Base-by-base conservation (phyloP, 2,329 filamentous ascomycete species). In the Trematosphaeria pertusa region DNA sequence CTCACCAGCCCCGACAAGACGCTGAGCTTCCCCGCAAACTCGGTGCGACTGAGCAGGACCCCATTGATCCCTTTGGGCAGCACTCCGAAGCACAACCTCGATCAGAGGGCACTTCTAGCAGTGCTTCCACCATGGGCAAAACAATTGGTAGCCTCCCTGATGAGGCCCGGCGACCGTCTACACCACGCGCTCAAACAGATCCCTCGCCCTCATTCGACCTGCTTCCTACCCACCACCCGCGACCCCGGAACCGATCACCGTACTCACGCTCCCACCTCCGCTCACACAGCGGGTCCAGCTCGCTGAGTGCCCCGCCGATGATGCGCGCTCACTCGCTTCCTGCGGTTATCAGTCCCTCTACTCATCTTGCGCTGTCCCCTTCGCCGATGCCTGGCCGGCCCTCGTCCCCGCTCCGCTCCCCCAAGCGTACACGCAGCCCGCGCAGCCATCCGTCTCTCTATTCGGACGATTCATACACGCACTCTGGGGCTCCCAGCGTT, bases 241-340 rank as follows among this genome's bases (percentile, higher is more conserved):
- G 65, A 46, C 68, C 70, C 40, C 72, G 75, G 42, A 79, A 76
- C 58, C 70, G 73, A 20, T 77, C 75, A n/a, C 75, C 76, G 24
- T 79, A 78, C 57, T 69, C 73, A 21, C 69, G 75, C 44, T 64
- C 64, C 24, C 77, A 79, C 61, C 61, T 78, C 17, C 75, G 76
- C 46, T 77, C 75, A 5, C 69, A 74, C 17, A 78, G 75, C 45
- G 69, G 67, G 49, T 73, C 72, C 24, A 65, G 66, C 33, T 60
- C 70, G 5, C 62, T 72, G 43, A 65, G 54, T 37, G 75, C 76
- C 37, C 76, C 77, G 8, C 65, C 70, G 19, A 78, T 79, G 75
- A 74, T 71, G 33, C 64, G 77, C 46, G 75, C 77, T 26, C 74
- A 78, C 61, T 78, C 75, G 14, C 67, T 76, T 45, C 75, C 77